These are phyloP conservation scores for Penicillium rolfsii DNA, from an alignment of 2,329 filamentous ascomycete species.

Conservation along the genomic window DNA sequence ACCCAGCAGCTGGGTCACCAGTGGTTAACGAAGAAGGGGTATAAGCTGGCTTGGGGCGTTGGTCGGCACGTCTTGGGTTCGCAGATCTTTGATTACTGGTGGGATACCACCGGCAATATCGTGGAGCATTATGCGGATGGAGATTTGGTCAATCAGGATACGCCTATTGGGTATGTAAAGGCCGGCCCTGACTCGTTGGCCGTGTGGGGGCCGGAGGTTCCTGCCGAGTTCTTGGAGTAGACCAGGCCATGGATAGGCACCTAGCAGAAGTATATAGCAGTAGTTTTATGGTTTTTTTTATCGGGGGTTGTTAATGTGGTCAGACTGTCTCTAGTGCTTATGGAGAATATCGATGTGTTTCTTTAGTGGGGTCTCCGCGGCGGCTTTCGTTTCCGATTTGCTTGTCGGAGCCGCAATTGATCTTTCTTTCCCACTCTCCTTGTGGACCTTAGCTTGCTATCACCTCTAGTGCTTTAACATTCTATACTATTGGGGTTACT, in stretches of 20 bases:
- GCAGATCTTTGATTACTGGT: slow-evolving; percentile 60
- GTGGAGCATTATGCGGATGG: slow-evolving; percentile 56
- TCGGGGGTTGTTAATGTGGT: not conserved
- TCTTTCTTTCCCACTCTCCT: too few relatives aligned
- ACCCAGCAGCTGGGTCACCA: slow-evolving; percentile 57
- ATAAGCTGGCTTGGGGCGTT: slow-evolving; percentile 55
- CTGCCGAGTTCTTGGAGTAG: not conserved
- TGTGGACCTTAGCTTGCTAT: not conserved
- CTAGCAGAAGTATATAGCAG: not conserved
- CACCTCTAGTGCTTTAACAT: slow-evolving; percentile 49
- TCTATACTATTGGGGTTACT: slow-evolving; percentile 51
- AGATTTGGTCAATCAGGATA: slow-evolving; percentile 53
- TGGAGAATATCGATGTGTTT: not conserved
- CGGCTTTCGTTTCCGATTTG: not conserved
- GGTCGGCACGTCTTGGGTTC: slow-evolving; percentile 55
- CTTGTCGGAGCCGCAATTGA: not conserved
- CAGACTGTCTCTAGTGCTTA: not conserved
- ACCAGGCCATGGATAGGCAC: too few relatives aligned
- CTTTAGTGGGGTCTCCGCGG: not conserved
- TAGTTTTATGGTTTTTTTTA: not conserved
- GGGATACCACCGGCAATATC: slow-evolving; percentile 38
- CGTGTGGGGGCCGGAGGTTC: slow-evolving; percentile 35
- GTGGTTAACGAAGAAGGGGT: slow-evolving; percentile 52
- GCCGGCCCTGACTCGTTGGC: slow-evolving; percentile 39
- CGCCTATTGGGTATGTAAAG: slow-evolving; percentile 38